Base-by-base conservation (phyloP, 345 rosid genomes). In the Reutealis trisperma region DNA sequence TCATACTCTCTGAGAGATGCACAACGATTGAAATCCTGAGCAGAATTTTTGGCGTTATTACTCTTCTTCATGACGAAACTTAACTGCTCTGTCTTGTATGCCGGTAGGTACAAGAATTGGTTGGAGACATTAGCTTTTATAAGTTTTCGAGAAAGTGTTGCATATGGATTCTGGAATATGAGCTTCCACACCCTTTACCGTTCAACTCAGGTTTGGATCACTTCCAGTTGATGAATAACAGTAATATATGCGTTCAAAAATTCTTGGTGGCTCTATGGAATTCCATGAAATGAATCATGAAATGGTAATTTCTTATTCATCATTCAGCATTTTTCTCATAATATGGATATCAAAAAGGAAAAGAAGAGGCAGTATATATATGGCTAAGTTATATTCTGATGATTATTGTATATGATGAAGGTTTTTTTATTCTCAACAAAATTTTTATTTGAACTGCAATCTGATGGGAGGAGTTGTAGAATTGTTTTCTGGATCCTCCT, bases 101-200 rank as follows among this genome's bases (percentile, higher is more conserved):
- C 66, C 75, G 63, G 34, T 76, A 89, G 92, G 90, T 89, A 85
- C 78, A 85, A 78, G 71, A 61, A 54, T 41, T 85, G 87, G 85
- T 75, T 89, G 73, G 87, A 84, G 73, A 80, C 78, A 24, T 69
- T 85, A 71, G 84, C 85, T 73, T 85, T 74, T 61, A 63, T 85
- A 16, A 76, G 84, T 71, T 58, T 83, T 70, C 78, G 81, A 62
- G 87, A 87, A 71, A 83, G 83, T 61, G 66, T 64, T 4, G 89
- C 89, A 74, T 76, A 81, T 83, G 90, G 85, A 75, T 74, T 84
- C 5, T 83, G 89, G 90, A 84, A 57, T 80, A 80, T 73, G 83
- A 87, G 86, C 78, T 89, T 89, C 61, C 78, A 67, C 25, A 74
- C 73, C 52, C 85, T 89, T 59, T 89, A 85, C 49, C 88, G 90